Evolutionary conservation across 345 rosid genomes (phyloP).

Genomic region (Bretschneidera sinensis): DNA sequence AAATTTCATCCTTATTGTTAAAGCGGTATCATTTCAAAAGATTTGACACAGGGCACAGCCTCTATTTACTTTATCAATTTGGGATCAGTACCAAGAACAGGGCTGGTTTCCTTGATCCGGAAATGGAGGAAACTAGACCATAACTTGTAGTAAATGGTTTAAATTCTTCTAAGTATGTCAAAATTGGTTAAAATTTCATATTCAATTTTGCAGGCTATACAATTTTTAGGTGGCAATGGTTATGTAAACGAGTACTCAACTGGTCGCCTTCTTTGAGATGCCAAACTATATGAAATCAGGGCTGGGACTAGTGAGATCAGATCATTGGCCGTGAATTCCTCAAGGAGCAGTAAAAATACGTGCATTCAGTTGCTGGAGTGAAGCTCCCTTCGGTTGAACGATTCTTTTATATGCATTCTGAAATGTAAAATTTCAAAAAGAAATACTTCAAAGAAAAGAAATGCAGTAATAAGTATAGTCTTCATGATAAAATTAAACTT

Average conservation of each 20-base stretch:
- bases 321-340: constrained; percentile 86
- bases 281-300: constrained; percentile 89
- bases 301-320: constrained; percentile 98
- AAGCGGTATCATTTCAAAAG: no score
- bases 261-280: constrained; percentile 89
- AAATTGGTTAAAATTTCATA: neutral
- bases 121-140: no score
- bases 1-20: no score
- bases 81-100: no score
- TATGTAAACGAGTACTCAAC: constrained; percentile 84
- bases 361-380: neutral
- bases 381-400: neutral
- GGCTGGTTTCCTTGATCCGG: no score
- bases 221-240: constrained; percentile 95
- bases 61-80: no score
- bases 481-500: neutral
- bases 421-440: no score
- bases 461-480: neutral
- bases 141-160: no score
- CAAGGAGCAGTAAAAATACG: constrained; percentile 42
- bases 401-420: neutral
- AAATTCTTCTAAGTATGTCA: no score
- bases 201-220: constrained; percentile 69
- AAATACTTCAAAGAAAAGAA: neutral
- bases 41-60: no score